Evolutionary conservation across 2,329 filamentous ascomycete species (phyloP), one percentile per base, ranked within the genome.

Genomic region (Arthrobotrys pseudoclavata): DNA sequence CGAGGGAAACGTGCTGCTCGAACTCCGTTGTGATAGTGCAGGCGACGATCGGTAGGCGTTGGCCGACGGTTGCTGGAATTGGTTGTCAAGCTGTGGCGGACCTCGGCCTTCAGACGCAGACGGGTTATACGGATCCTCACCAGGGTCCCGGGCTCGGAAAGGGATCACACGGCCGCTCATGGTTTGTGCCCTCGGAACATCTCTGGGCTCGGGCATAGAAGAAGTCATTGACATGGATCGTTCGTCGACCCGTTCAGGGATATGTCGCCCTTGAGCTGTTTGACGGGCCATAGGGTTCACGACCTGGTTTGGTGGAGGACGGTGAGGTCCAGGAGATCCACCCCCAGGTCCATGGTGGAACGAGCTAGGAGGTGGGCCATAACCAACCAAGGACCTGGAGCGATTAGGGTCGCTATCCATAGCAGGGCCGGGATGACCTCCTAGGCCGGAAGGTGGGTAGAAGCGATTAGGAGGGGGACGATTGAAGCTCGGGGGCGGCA

Each of bases 151-250:
- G 79, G 87, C 87, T 84, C 92, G 88, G 81, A 91, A 92, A 1
- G 96, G 96, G 80, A 99, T 97, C 20, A 97, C 88, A 80, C 96
- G 89, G 57, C 96, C 96, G 83, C 92, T 97, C 89, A 95, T 96
- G 4, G 94, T 97, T 84, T 97, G 95, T 12, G 86, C 85, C 83
- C 96, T 91, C 10, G 75, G 55, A 52, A 94, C 86, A 81, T 92
- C 91, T 77, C 89, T 88, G n/a, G 52, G 22, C 81, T 96, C 93
- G 67, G 91, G 87, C 2, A 91, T 87, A 80, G 93, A 92, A 9
- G 92, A 93, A 4, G 91, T 96, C 91, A 99, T 91, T 53, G 95
- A 97, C 96, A 98, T 98, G 79, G 96, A 91, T 72, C 96, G 89
- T 84, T 98, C 95, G 81, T 96, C 93, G 79, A 94, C 92, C 67